A percentile compares a stretch with the other conserved stretches of the same genome.
Evolutionary conservation across 805 yeast species (phyloP).

Genomic region (Candida multigemmis): DNA sequence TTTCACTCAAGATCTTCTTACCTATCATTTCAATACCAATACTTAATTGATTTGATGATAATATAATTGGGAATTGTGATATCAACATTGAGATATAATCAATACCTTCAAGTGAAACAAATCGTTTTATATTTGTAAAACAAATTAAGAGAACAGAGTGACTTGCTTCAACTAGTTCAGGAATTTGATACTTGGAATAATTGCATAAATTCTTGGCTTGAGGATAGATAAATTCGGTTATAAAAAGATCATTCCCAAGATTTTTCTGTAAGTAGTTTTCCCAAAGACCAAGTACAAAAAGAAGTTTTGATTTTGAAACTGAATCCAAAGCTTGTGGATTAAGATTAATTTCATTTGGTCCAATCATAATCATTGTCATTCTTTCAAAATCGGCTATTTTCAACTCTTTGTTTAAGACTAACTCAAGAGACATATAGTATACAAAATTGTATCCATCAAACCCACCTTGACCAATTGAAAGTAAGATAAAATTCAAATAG

Average conservation of each 20-base stretch:
- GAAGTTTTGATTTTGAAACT: conserved; percentile 26
- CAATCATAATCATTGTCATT: conserved; percentile 23
- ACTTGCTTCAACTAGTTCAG: conserved; percentile 44
- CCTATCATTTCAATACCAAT: conserved; percentile 53
- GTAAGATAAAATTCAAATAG: conserved; percentile 37
- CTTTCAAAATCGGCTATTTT: conserved; percentile 14
- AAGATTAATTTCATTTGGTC: conserved; percentile 22
- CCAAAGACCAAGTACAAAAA: conserved; percentile 38
- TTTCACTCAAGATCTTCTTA: conserved; percentile 16
- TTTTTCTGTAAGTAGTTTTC: conserved; percentile 33
- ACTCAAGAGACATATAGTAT: conserved; percentile 40
- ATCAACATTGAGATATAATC: conserved; percentile 39
- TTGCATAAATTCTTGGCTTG: conserved; percentile 24
- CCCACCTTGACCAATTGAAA: conserved; percentile 54
- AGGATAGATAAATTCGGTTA: conserved; percentile 15
- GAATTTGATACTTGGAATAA: conserved; percentile 10
- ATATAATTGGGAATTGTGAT: conserved; percentile 44
- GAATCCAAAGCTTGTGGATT: conserved; percentile 16
- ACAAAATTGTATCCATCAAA: conserved; percentile 57
- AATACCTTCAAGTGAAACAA: conserved; percentile 11
- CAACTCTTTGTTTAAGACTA: conserved; percentile 12
- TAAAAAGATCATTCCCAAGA: conserved; percentile 8
- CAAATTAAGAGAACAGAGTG: conserved; percentile 47
- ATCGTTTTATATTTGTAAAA: conserved; percentile 17
- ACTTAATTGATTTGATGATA: conserved; percentile 47